Conservation (phyloP, 768 basidiomycete genomes). For the Phanerochaete carnosa region DNA sequence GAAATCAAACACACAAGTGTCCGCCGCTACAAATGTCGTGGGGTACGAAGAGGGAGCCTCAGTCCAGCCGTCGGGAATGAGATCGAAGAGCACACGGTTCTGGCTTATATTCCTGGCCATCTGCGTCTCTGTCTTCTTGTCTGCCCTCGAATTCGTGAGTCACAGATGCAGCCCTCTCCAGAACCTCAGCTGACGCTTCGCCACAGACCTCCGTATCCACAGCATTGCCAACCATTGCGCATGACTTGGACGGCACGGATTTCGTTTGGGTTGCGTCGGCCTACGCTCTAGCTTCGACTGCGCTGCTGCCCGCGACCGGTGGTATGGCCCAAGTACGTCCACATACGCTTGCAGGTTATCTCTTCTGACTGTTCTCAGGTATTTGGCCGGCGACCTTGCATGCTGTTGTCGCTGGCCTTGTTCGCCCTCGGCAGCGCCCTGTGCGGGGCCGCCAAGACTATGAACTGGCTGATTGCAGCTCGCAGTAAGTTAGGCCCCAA, state of each 20-base stretch:
- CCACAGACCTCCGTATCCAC: constrained; percentile 24
- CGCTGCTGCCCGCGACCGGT: constrained; percentile 30
- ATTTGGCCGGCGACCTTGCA: constrained; percentile 24
- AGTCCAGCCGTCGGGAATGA: not conserved
- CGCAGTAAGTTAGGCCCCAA: constrained; percentile 19
- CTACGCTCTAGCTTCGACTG: constrained; percentile 32
- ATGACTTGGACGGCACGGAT: constrained; percentile 22
- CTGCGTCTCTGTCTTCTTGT: constrained; percentile 7
- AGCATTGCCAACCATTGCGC: constrained; percentile 26
- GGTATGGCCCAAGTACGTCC: constrained; percentile 15
- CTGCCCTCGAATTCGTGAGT: constrained; percentile 8
- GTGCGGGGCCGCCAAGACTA: constrained; percentile 30
- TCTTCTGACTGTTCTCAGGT: constrained; percentile 9
- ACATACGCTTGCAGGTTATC: not conserved
- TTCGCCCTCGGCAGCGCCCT: constrained; percentile 35
- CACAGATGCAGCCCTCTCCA: too few species aligned
- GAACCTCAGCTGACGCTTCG: too few species aligned
- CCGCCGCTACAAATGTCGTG: too few species aligned
- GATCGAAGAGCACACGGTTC: not conserved
- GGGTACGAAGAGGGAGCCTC: too few species aligned
- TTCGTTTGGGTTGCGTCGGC: constrained; percentile 32
- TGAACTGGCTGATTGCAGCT: constrained; percentile 34
- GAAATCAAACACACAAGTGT: too few species aligned
- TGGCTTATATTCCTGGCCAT: constrained; percentile 6
- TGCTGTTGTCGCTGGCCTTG: constrained; percentile 20